Base-by-base conservation (phyloP, 2,329 filamentous ascomycete genomes). In the Fusarium algeriense region DNA sequence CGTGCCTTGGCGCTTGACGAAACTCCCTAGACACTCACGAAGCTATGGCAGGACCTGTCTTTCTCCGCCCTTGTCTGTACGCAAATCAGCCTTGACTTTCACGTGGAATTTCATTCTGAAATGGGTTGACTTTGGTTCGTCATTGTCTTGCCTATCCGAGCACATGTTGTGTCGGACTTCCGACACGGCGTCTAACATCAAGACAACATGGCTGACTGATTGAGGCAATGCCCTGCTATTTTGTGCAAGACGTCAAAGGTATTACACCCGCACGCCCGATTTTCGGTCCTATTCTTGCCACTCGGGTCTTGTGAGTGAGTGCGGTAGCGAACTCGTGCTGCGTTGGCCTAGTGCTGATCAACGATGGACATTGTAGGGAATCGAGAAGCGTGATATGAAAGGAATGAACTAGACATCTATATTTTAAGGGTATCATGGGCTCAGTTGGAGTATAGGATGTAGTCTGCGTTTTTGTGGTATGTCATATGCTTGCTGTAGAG, bases 181-280 rank as follows among this genome's bases (percentile, higher is more conserved):
- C 5, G n/a, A 4, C 7, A 2, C 6, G 4, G 3, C 23, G 15
- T 17, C 5, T 19, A 58, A 26, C 37, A 20, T 34, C 13, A 52
- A 70, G 53, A 43, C 67, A 71, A 53, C 34, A 37, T 68, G 64
- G 40, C 64, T 30, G 49, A 63, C 38, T 68, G 64, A 58, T 68
- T 52, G 56, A 68, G n/a, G 56, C 63, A 63, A 67, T 67, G 64
- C 63, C 40, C 63, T 67, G 56, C 63, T 67, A 67, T 68, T 56
- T 57, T 30, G 40, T 37, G 15, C 11, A 26, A 56, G 63, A 67
- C 43, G 49, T 45, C 19, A 28, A 37, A 67, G 63, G 38, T 32
- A 50, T 62, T 67, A 55, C 67, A 34, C 40, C 55, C 64, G 57
- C 43, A 67, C 30, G 2, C 30, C 8, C 10, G 30, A 3, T 30